Evolutionary conservation across 2,329 filamentous ascomycete genomes (phyloP).

Genomic region (Pestalotiopsis sp.): DNA sequence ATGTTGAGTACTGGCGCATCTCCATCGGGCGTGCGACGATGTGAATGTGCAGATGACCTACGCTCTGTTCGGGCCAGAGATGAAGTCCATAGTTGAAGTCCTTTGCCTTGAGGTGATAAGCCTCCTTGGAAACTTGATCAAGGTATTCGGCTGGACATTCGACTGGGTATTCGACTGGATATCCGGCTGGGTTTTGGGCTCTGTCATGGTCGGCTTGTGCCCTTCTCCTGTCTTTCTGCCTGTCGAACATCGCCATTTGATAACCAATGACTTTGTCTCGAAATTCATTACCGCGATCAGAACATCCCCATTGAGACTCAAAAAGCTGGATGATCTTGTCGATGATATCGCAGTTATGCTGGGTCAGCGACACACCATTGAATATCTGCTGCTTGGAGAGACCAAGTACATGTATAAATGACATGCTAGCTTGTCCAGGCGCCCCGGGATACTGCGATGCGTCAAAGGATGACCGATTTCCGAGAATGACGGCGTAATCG

Average conservation of each 20-base stretch:
- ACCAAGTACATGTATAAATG: slow-evolving; percentile 25
- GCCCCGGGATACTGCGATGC: slow-evolving; percentile 18
- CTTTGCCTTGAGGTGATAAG: slow-evolving; percentile 12
- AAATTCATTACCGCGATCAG: neutral
- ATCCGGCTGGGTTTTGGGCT: neutral
- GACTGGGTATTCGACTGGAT: neutral
- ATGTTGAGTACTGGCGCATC: slow-evolving; percentile 21
- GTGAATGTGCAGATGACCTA: slow-evolving; percentile 25
- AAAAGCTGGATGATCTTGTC: slow-evolving; percentile 23
- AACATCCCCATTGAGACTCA: slow-evolving; percentile 10
- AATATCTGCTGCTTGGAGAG: slow-evolving; percentile 23
- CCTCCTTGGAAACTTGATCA: neutral
- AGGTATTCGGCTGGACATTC: neutral
- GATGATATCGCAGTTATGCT: slow-evolving; percentile 16
- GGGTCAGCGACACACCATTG: slow-evolving; percentile 24
- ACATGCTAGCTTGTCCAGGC: slow-evolving; percentile 23
- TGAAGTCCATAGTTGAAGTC: slow-evolving; percentile 27
- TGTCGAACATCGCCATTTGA: slow-evolving; percentile 13
- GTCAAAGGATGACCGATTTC: slow-evolving; percentile 24
- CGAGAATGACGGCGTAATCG: slow-evolving; percentile 18
- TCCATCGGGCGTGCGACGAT: slow-evolving; percentile 18
- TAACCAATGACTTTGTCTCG: slow-evolving; percentile 15
- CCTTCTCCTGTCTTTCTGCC: neutral
- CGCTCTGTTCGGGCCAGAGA: slow-evolving; percentile 23
- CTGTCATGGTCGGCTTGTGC: neutral